Evolutionary conservation across 495 filamentous ascomycete species (phyloP), one percentile per base, ranked within the genome.

Genomic region (Geoglossum glabrum): DNA sequence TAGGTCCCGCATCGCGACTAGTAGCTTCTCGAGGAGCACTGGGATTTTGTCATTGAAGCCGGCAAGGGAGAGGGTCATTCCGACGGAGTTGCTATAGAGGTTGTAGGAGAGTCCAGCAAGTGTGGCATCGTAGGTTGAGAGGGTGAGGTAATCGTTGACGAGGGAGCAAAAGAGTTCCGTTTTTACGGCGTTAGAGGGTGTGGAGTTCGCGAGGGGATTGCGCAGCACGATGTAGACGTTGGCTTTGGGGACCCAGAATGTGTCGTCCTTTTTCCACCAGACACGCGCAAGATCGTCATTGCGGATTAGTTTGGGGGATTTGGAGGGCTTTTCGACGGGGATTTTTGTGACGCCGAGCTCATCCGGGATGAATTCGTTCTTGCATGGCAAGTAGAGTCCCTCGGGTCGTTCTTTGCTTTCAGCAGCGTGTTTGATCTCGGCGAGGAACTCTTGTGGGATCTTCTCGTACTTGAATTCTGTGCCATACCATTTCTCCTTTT

Each of bases 251-350:
- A 99, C 92, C 92, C 92, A 99, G 71, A 96, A 99, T 0, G 81
- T 86, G 63, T 99, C 92, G 63, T 99, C 92, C 70, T 97, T 97
- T 76, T 99, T 99, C 71, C 79, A 96, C 92, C 92, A 99, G n/a
- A 86, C 80, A 30, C 92, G 81, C 1, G 84, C 80, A 5, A 80
- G 70, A 19, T 85, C 77, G 60, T 95, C 92, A 63, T 93, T 87
- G 60, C 90, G 83, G 59, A 98, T 85, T 31, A 98, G 77, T 63
- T 82, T 84, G 0, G 92, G 92, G 17, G 81, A 74, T 58, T 84
- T 79, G 3, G 79, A 71, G 10, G 87, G 85, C 64, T 84, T 78
- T 52, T 80, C 73, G 23, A 87, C 78, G 33, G 90, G 86, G 67
- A 87, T 94, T 72, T 90, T 95, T 68, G 95, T 89, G 0, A 97